Evolutionary conservation across 345 rosid species (phyloP).

Genomic region (Gossypium ekmanianum): DNA sequence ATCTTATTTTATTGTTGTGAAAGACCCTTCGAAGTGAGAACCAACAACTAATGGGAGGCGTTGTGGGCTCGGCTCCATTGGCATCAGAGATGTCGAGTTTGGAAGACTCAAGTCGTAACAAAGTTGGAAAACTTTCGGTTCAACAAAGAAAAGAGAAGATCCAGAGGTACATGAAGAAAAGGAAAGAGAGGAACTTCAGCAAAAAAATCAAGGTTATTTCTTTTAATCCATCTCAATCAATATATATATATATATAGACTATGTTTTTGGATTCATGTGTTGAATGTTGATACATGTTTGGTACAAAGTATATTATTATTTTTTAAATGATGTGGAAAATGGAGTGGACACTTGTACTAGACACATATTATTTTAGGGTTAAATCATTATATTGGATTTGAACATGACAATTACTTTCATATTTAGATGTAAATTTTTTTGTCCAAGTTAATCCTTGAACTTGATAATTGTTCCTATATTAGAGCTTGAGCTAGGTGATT

Average conservation of each 20-base stretch:
- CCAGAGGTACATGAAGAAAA: conserved; percentile 86
- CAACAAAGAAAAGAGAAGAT: conserved; percentile 94
- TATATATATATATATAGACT: too few relatives aligned
- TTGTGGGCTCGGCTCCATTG: conserved; percentile 37
- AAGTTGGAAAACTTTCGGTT: conserved; percentile 68
- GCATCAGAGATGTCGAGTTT: conserved; percentile 60
- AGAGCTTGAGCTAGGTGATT: too few relatives aligned
- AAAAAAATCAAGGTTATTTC: conserved; percentile 86
- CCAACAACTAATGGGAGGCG: conserved; percentile 41
- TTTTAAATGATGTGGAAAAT: too few relatives aligned
- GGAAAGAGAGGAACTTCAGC: conserved; percentile 91
- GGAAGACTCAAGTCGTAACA: conserved; percentile 65
- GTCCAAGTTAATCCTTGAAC: accelerated
- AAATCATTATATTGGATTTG: too few relatives aligned
- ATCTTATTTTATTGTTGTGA: background rate
- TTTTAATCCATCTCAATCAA: background rate
- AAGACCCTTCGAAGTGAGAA: conserved; percentile 50
- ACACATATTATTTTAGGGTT: too few relatives aligned
- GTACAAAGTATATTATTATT: too few relatives aligned
- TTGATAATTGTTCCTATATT: too few relatives aligned
- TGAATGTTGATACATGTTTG: too few relatives aligned
- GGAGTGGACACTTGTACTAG: too few relatives aligned
- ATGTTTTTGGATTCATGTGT: too few relatives aligned
- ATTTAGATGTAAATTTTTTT: too few relatives aligned
- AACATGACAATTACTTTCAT: too few relatives aligned